Evolutionary conservation across 345 rosid species (phyloP), one percentile per base, ranked within the genome.

Genomic region (Bruguiera gymnorhiza): DNA sequence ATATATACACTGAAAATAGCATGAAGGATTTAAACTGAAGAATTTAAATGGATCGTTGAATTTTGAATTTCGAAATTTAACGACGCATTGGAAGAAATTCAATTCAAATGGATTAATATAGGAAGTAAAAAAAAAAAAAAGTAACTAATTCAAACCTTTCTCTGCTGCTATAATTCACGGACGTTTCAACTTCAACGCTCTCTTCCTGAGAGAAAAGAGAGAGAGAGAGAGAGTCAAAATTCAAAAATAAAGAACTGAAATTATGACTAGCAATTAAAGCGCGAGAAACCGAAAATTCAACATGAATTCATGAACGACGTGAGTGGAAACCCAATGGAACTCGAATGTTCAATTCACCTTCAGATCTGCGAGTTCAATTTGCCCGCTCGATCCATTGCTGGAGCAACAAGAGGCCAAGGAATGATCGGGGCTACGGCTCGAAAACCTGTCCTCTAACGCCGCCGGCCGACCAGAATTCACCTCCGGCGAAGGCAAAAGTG

Each of bases 401-500:
- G 87, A 83, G 56, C 87, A 83, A 73, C 93, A 86, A 65, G 89
- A 87, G 67, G 79, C 79, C 5, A 80, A 74, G 48, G 60, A 75
- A 57, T 71, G 82, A 36, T 65, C 83, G 11, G 75, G 72, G 68
- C 76, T 73, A 75, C 70, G 27, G 63, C 81, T 85, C 30, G 71
- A 60, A 68, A 70, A 65, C n/a, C 57, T 73, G 51, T 76, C 68
- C 43, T 66, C 71, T 48, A 54, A 10, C 24, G 46, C 71, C 57
- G 65, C 31, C 67, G 65, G 64, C 13, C 56, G 29, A 62, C 58
- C 63, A 62, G 76, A 15, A 61, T 54, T 56, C n/a, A 23, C 21
- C 23, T 30, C 46, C 19, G 46, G 57, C 26, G 64, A 43, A 6
- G 34, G 26, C 1, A 72, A 27, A 34, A 52, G 52, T 9, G 65